Percentiles rank a stretch among this genome's conserved stretches.
phyloP scores from a whole-genome alignment of 352 stramenopile species.

The Globisporangium nagaii region DNA sequence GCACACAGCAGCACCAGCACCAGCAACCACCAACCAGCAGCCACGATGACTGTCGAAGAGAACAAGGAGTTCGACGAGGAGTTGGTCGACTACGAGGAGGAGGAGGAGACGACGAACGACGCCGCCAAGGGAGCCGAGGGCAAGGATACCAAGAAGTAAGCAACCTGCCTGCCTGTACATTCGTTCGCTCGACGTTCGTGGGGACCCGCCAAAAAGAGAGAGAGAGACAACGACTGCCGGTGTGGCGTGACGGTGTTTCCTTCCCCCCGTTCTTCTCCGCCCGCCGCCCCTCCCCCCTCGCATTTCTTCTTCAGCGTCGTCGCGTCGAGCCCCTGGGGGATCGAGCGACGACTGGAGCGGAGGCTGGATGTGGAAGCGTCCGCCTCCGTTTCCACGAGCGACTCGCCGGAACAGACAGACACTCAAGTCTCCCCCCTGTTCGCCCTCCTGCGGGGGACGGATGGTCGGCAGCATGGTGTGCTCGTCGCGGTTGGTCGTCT shows the following conservation, averaged over 20 bases:
- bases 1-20: slow-evolving; percentile 2
- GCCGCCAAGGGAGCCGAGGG: slow-evolving; percentile 68
- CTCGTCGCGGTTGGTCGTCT: neutral
- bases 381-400: neutral
- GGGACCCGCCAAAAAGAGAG: neutral
- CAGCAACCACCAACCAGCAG: slow-evolving; percentile 5
- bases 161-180: slow-evolving; percentile 13
- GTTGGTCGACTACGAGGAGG: slow-evolving; percentile 87
- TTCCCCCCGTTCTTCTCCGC: neutral
- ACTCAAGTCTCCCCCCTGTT: neutral
- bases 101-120: slow-evolving; percentile 77
- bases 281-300: neutral
- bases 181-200: slow-evolving; percentile 2
- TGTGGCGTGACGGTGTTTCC: slow-evolving; percentile 4
- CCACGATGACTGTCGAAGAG: slow-evolving; percentile 69
- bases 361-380: neutral
- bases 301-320: slow-evolving; percentile 1
- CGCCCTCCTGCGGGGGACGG: neutral
- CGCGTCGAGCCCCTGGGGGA: neutral
- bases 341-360: neutral
- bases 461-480: neutral
- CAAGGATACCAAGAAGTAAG: slow-evolving; percentile 90
- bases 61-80: slow-evolving; percentile 90
- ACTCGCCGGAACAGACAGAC: slow-evolving; percentile 1
- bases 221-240: neutral